Conservation (phyloP, 352 stramenopile genomes). For the Phytophthora aleatoria region DNA sequence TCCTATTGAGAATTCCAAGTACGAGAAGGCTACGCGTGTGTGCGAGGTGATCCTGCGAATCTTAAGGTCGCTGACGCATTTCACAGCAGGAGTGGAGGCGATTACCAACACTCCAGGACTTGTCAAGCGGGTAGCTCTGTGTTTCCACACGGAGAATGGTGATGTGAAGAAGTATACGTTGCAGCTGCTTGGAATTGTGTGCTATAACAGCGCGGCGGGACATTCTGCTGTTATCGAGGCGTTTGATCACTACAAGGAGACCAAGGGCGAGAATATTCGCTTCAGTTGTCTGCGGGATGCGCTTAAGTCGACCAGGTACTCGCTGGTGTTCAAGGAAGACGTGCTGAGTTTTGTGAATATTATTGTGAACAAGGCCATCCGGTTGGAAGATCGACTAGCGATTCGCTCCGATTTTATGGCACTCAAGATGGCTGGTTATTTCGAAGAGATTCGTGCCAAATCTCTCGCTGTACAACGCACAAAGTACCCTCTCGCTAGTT, state of each 20-base stretch:
- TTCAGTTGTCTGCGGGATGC: conserved; percentile 85
- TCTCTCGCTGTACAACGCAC: conserved; percentile 78
- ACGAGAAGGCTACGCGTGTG: conserved; percentile 75
- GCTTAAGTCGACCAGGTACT: conserved; percentile 83
- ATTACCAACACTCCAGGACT: conserved; percentile 84
- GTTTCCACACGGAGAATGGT: conserved; percentile 85
- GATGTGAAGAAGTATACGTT: conserved; percentile 86
- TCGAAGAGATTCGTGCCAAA: conserved; percentile 87
- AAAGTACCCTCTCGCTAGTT: conserved; percentile 60
- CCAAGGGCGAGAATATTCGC: conserved; percentile 77
- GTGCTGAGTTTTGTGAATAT: conserved; percentile 91
- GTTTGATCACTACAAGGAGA: conserved; percentile 86
- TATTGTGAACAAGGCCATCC: conserved; percentile 89
- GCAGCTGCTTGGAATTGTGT: conserved; percentile 83
- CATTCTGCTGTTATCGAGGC: conserved; percentile 82
- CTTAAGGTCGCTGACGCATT: conserved; percentile 78
- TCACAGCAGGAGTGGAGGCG: conserved; percentile 76
- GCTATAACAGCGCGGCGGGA: conserved; percentile 86
- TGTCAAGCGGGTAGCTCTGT: conserved; percentile 80
- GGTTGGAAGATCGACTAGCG: conserved; percentile 77
- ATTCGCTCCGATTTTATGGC: conserved; percentile 87
- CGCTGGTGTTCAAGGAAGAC: conserved; percentile 88
- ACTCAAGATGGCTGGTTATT: conserved; percentile 86
- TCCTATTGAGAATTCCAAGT: conserved; percentile 78
- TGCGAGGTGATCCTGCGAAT: conserved; percentile 82